phyloP scores from a whole-genome alignment of 352 stramenopile species.

The Phytophthora aleatoria region DNA sequence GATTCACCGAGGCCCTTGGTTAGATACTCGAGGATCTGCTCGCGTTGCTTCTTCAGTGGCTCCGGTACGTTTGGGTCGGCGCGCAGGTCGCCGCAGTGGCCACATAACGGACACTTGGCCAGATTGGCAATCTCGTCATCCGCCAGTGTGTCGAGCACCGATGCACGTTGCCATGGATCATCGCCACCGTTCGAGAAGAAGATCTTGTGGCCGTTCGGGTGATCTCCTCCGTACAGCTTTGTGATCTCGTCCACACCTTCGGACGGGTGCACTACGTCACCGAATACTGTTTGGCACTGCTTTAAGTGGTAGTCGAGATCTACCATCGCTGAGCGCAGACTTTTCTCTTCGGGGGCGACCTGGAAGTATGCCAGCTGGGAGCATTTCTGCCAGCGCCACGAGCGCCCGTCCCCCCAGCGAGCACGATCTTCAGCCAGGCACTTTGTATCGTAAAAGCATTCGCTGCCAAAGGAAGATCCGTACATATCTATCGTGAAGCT shows the following conservation, averaged over 20 bases:
- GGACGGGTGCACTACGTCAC: slow-evolving; percentile 61
- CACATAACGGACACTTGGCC: slow-evolving; percentile 80
- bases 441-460: slow-evolving; percentile 86
- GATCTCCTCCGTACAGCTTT: slow-evolving; percentile 76
- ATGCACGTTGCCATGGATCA: slow-evolving; percentile 87
- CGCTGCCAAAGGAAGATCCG: slow-evolving; percentile 70
- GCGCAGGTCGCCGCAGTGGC: slow-evolving; percentile 80
- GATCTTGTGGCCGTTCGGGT: slow-evolving; percentile 74
- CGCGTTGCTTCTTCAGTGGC: slow-evolving; percentile 69
- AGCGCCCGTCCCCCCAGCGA: slow-evolving; percentile 76
- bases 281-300: slow-evolving; percentile 81
- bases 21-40: slow-evolving; percentile 68
- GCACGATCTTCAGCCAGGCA: slow-evolving; percentile 55
- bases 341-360: slow-evolving; percentile 61
- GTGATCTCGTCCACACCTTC: slow-evolving; percentile 63
- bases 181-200: slow-evolving; percentile 87
- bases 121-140: slow-evolving; percentile 70
- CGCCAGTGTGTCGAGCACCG: slow-evolving; percentile 58
- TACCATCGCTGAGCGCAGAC: slow-evolving; percentile 69
- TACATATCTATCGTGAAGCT: slow-evolving; percentile 85
- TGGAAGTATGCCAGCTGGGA: slow-evolving; percentile 89
- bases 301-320: slow-evolving; percentile 79
- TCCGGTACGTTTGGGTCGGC: slow-evolving; percentile 50
- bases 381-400: slow-evolving; percentile 91
- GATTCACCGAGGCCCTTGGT: slow-evolving; percentile 56